Conservation (phyloP, 768 basidiomycete genomes). For the Panaeolus papilionaceus region DNA sequence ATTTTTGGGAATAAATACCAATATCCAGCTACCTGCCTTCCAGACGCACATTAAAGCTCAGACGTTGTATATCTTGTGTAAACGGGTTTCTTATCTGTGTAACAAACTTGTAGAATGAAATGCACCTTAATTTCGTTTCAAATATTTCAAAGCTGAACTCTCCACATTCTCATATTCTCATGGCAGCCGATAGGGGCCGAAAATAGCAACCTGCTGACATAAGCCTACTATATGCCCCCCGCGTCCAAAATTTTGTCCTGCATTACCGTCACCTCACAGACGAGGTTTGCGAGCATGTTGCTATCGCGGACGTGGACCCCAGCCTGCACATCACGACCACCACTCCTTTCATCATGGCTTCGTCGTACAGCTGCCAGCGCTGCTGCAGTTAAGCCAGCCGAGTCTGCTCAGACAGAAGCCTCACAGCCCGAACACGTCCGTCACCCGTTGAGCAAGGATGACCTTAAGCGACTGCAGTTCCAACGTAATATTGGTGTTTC, state of each 20-base stretch:
- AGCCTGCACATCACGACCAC: constrained; percentile 28
- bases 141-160: background rate
- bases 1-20: constrained; percentile 1
- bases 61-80: background rate
- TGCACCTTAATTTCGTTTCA: too few relatives aligned
- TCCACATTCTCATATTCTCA: background rate
- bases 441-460: constrained; percentile 64
- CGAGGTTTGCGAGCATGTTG: constrained; percentile 27
- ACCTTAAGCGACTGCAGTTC: constrained; percentile 66
- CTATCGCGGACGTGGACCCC: constrained; percentile 34
- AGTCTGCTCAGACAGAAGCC: constrained; percentile 27
- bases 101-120: too few relatives aligned
- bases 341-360: constrained; percentile 27
- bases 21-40: background rate
- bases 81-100: too few relatives aligned
- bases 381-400: constrained; percentile 45
- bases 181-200: constrained; percentile 1
- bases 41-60: background rate
- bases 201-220: constrained; percentile 6
- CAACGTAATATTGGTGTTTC: constrained; percentile 97
- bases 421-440: constrained; percentile 37
- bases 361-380: constrained; percentile 51
- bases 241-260: constrained; percentile 1
- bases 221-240: constrained; percentile 7
- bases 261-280: constrained; percentile 3